Conservation (phyloP, 1,139 yeast species). For the Debaryomyces sp. region DNA sequence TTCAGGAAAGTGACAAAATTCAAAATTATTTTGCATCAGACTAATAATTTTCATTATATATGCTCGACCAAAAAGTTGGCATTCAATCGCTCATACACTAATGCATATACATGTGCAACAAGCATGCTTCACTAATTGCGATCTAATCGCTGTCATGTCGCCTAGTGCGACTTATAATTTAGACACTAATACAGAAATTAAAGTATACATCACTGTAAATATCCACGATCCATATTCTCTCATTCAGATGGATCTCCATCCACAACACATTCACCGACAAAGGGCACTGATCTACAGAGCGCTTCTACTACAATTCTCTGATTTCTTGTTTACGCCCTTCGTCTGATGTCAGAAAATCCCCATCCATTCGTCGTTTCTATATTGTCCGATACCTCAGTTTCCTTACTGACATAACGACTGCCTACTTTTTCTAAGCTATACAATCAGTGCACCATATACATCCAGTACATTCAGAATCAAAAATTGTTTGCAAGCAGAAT, state of each 20-base stretch:
- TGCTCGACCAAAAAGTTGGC: background rate
- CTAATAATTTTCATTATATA: background rate
- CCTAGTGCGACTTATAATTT: background rate
- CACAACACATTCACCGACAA: too few relatives aligned
- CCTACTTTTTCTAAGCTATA: background rate
- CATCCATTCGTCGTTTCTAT: too few relatives aligned
- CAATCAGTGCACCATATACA: background rate
- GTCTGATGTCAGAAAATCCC: too few relatives aligned
- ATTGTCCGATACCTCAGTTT: background rate
- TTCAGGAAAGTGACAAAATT: background rate
- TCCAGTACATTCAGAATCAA: background rate
- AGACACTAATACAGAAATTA: background rate
- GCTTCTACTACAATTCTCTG: background rate
- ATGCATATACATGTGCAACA: background rate
- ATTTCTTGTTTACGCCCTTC: background rate
- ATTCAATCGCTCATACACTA: background rate
- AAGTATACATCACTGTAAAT: background rate
- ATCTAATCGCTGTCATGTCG: background rate
- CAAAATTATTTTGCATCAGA: background rate
- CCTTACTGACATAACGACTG: background rate
- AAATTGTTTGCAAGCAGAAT: background rate
- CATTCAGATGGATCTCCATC: too few relatives aligned
- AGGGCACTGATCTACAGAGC: background rate
- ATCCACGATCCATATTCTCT: too few relatives aligned
- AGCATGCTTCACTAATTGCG: background rate